Percentiles rank a stretch among this genome's conserved stretches.
phyloP scores from a whole-genome alignment of 2,329 filamentous ascomycete species.

The Didymella lethalis region DNA sequence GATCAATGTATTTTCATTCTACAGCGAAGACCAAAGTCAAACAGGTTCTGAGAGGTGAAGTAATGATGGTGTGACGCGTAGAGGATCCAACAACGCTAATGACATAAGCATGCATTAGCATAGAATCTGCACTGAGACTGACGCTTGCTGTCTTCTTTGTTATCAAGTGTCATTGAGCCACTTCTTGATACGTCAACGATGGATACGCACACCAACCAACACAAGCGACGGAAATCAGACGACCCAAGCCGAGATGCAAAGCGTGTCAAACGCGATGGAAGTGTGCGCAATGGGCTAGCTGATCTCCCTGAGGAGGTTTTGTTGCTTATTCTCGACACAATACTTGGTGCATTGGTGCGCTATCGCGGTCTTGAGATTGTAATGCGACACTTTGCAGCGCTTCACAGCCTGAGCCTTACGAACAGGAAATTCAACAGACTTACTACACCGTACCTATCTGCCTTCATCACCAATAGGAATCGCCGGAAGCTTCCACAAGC shows the following conservation, averaged over 20 bases:
- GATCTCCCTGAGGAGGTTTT: conserved; percentile 1
- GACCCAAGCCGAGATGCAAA: neutral
- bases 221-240: neutral
- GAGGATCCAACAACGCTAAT: neutral
- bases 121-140: neutral
- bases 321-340: neutral
- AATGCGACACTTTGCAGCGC: neutral
- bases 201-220: neutral
- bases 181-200: neutral
- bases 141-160: neutral
- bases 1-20: neutral
- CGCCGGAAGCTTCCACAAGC: neutral
- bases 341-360: neutral
- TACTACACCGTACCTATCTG: conserved; percentile 3
- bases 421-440: conserved; percentile 11
- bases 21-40: neutral
- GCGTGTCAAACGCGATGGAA: neutral
- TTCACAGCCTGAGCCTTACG: conserved; percentile 16
- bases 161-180: neutral
- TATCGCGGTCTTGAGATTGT: neutral
- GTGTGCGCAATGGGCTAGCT: neutral
- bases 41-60: neutral
- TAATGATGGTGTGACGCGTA: neutral
- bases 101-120: conserved; percentile 2
- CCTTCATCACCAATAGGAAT: conserved; percentile 2